Conservation (phyloP, 805 yeast species). For the Starmerella etchellsii region DNA sequence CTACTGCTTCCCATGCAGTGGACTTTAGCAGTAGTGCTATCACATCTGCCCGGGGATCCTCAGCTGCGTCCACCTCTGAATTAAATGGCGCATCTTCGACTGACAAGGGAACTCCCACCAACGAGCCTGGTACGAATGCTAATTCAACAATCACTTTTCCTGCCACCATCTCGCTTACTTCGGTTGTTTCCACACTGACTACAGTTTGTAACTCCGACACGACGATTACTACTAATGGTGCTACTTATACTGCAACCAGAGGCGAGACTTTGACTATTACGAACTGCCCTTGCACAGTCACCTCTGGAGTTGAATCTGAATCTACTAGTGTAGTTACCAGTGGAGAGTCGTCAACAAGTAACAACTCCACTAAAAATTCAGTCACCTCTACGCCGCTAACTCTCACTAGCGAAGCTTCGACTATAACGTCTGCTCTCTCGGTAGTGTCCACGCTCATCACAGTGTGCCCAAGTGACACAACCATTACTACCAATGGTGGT, state of each 20-base stretch:
- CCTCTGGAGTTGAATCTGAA: neutral
- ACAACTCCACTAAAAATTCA: neutral
- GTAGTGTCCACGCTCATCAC: neutral
- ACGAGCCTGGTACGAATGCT: too few relatives aligned
- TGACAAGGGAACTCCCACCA: too few relatives aligned
- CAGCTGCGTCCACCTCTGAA: too few relatives aligned
- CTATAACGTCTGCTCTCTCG: constrained; percentile 23
- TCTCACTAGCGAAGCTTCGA: constrained; percentile 11
- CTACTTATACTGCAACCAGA: constrained; percentile 3
- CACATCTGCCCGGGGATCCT: too few relatives aligned
- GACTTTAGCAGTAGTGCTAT: too few relatives aligned
- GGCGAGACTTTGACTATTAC: constrained; percentile 11
- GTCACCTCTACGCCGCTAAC: neutral
- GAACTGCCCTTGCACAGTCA: constrained; percentile 11
- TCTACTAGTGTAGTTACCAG: neutral
- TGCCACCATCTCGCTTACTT: neutral
- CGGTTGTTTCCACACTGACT: neutral
- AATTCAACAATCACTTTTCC: too few relatives aligned
- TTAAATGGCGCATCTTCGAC: too few relatives aligned
- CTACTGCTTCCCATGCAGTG: too few relatives aligned
- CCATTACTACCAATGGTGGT: constrained; percentile 5
- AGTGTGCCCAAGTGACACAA: constrained; percentile 3
- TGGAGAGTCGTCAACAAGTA: neutral
- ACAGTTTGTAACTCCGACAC: constrained; percentile 4
- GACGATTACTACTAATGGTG: constrained; percentile 6